These are phyloP conservation scores for Cladosporium sp. DNA, from an alignment of 2,329 filamentous ascomycete species.

Conservation along the genomic window DNA sequence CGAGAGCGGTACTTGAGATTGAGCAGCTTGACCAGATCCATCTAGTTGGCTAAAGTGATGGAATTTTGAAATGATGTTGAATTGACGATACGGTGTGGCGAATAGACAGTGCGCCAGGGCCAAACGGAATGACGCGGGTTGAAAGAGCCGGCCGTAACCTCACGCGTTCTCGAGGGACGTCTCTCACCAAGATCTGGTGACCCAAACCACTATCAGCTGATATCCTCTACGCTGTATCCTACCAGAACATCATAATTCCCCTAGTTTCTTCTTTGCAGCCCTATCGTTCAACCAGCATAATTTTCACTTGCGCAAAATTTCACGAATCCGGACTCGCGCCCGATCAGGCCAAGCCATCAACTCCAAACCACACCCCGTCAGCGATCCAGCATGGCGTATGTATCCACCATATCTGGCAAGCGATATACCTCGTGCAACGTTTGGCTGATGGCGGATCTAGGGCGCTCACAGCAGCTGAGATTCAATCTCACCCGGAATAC, in stretches of 20 bases:
- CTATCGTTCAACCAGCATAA: too few relatives aligned
- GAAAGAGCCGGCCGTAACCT: neutral
- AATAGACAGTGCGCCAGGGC: neutral
- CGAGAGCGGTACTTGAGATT: too few relatives aligned
- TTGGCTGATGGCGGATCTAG: neutral
- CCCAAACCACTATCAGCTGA: neutral
- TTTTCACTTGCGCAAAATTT: too few relatives aligned
- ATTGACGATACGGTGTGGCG: too few relatives aligned
- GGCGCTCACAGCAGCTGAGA: slow-evolving; percentile 51
- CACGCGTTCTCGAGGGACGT: neutral
- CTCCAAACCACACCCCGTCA: neutral
- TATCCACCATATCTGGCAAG: neutral
- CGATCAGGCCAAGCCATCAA: neutral
- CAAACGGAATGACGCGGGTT: neutral
- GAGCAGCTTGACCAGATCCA: too few relatives aligned
- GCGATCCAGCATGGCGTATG: slow-evolving; percentile 5
- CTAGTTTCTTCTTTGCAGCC: too few relatives aligned
- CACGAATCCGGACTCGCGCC: too few relatives aligned
- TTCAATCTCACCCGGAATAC: slow-evolving; percentile 62
- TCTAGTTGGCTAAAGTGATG: too few relatives aligned
- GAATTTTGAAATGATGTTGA: too few relatives aligned
- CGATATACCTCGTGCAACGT: neutral
- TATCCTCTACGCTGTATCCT: neutral
- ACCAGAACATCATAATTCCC: too few relatives aligned
- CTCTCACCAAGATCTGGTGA: neutral